Percentiles rank a stretch among this genome's conserved stretches.
Conservation (phyloP, 2,329 filamentous ascomycete genomes). For the Stemphylium beticola region DNA sequence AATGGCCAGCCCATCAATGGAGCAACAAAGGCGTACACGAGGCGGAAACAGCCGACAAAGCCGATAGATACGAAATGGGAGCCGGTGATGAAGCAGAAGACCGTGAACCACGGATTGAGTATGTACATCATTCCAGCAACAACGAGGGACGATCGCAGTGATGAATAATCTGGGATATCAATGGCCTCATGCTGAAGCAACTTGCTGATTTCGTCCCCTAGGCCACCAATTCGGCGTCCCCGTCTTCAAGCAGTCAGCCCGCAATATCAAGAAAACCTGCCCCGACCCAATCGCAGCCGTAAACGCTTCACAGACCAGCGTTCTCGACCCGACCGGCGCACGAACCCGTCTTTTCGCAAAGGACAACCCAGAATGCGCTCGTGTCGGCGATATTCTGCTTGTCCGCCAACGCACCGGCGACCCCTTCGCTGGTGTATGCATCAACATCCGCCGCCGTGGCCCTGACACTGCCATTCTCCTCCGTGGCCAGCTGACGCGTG, state of each 20-base stretch:
- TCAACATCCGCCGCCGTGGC: conserved; percentile 84
- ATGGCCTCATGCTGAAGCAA: not conserved
- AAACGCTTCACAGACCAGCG: conserved; percentile 70
- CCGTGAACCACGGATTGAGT: conserved; percentile 21
- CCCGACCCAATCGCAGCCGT: conserved; percentile 73
- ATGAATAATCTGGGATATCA: no score
- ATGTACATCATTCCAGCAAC: not conserved
- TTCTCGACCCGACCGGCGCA: conserved; percentile 84
- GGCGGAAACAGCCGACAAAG: conserved; percentile 12
- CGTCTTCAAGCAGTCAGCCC: conserved; percentile 57
- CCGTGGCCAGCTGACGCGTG: conserved; percentile 81
- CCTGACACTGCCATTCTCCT: conserved; percentile 88
- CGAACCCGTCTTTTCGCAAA: conserved; percentile 82
- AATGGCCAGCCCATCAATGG: conserved; percentile 3
- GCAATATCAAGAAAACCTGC: conserved; percentile 62
- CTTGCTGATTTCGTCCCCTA: conserved; percentile 12
- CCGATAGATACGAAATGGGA: conserved; percentile 19
- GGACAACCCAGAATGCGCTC: conserved; percentile 77
- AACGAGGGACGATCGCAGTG: no score
- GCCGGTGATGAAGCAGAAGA: conserved; percentile 16
- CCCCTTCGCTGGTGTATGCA: conserved; percentile 85
- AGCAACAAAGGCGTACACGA: not conserved
- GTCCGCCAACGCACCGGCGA: conserved; percentile 85
- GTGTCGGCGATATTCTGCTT: conserved; percentile 88
- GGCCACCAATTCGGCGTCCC: conserved; percentile 54